Evolutionary conservation across 345 rosid species (phyloP).

Genomic region (Sonneratia alba): DNA sequence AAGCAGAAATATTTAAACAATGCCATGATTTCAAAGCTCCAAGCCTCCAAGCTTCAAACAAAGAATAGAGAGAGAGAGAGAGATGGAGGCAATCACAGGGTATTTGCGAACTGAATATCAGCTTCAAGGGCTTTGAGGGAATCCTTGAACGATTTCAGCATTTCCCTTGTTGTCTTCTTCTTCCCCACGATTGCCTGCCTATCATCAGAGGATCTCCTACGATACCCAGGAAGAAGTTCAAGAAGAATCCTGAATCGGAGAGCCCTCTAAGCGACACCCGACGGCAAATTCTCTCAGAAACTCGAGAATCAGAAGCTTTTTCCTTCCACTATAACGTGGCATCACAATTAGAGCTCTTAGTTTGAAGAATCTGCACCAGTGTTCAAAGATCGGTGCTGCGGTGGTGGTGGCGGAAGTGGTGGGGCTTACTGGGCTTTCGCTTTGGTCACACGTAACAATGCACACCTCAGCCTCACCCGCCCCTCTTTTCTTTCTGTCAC

Average conservation of each 20-base stretch:
- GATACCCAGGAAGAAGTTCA: constrained; percentile 12
- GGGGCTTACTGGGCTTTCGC: constrained; percentile 33
- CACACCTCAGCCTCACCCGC: constrained; percentile 4
- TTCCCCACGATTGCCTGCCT: constrained; percentile 17
- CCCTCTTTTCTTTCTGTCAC: background rate
- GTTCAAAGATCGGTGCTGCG: too few relatives aligned
- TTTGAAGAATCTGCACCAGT: too few relatives aligned
- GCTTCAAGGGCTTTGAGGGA: constrained; percentile 97
- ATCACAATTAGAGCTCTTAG: too few relatives aligned
- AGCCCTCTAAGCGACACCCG: too few relatives aligned
- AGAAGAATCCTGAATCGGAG: too few relatives aligned
- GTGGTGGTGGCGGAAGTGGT: background rate
- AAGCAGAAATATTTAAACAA: background rate
- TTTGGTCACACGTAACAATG: constrained; percentile 67
- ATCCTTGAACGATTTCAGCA: constrained; percentile 93
- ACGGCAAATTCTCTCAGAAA: too few relatives aligned
- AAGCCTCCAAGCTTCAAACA: background rate
- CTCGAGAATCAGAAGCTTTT: too few relatives aligned
- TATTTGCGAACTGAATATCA: constrained; percentile 95
- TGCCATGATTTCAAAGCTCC: background rate
- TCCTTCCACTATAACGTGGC: too few relatives aligned
- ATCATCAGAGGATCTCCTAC: constrained; percentile 8
- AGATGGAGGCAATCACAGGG: constrained; percentile 30
- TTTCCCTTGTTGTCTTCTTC: constrained; percentile 16
- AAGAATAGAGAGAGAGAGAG: background rate